Evolutionary conservation across 1,284 basidiomycete species (phyloP).

Genomic region (Thecaphora frezii): DNA sequence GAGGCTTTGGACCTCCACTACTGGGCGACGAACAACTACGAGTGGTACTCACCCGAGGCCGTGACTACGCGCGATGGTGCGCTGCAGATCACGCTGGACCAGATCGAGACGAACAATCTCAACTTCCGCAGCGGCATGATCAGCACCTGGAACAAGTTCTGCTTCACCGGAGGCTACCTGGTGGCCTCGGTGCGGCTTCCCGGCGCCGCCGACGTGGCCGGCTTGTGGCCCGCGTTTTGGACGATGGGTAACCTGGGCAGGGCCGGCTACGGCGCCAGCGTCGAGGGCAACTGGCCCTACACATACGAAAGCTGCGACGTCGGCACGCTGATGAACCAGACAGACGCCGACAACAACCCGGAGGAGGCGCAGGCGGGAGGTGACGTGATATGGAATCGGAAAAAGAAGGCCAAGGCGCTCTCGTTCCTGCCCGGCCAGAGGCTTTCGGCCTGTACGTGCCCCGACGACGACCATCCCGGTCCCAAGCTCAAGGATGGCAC

Average conservation of each 20-base stretch:
- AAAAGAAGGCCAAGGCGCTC: conserved; percentile 53
- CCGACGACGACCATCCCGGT: conserved; percentile 78
- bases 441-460: conserved; percentile 69
- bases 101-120: conserved; percentile 66
- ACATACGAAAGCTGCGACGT: conserved; percentile 48
- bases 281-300: conserved; percentile 74
- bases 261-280: conserved; percentile 55
- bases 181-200: conserved; percentile 60
- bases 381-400: conserved; percentile 46
- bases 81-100: conserved; percentile 70
- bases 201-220: conserved; percentile 50
- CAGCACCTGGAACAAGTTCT: conserved; percentile 80
- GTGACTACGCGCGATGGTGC: conserved; percentile 76
- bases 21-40: conserved; percentile 63
- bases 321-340: conserved; percentile 52
- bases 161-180: conserved; percentile 91
- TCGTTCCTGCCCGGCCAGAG: conserved; percentile 75
- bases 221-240: conserved; percentile 68
- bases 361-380: conserved; percentile 30
- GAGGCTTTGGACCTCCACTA: conserved; percentile 73
- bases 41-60: conserved; percentile 73
- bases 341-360: conserved; percentile 31
- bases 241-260: conserved; percentile 76
- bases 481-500: conserved; percentile 70
- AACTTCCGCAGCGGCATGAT: conserved; percentile 66